These are phyloP conservation scores for Podaxis sp. DNA, from an alignment of 768 basidiomycete species.

Conservation along the genomic window DNA sequence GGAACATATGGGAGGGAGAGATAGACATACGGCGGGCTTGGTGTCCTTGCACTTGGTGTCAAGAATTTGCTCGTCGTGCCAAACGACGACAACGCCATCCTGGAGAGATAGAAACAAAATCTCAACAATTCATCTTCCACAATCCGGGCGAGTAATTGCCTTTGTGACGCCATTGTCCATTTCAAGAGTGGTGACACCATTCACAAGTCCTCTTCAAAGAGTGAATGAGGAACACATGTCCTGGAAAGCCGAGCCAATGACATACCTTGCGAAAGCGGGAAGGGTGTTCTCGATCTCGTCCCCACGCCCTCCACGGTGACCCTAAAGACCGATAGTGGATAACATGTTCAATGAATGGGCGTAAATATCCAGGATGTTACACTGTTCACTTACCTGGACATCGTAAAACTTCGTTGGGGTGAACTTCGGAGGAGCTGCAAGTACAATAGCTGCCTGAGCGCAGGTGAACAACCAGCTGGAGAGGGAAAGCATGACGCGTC, in stretches of 20 bases:
- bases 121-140: background rate
- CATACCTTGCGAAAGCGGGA: slow-evolving; percentile 75
- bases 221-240: slow-evolving; percentile 9
- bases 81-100: slow-evolving; percentile 79
- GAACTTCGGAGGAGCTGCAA: background rate
- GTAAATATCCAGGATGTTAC: background rate
- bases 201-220: slow-evolving; percentile 61
- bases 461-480: background rate
- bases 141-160: slow-evolving; percentile 32
- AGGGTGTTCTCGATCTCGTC: slow-evolving; percentile 73
- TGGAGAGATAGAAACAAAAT: slow-evolving; percentile 25
- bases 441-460: slow-evolving; percentile 2
- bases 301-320: slow-evolving; percentile 76
- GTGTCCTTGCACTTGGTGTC: slow-evolving; percentile 72
- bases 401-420: slow-evolving; percentile 6
- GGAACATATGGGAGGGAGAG: background rate
- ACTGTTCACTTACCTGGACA: slow-evolving; percentile 21
- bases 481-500: background rate
- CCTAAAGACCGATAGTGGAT: slow-evolving; percentile 36
- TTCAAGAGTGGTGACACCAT: slow-evolving; percentile 76
- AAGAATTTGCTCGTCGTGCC: slow-evolving; percentile 73
- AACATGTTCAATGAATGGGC: background rate
- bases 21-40: slow-evolving; percentile 49
- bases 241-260: background rate
- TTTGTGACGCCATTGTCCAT: slow-evolving; percentile 77